Evolutionary conservation across 2,329 filamentous ascomycete genomes (phyloP), one percentile per base, ranked within the genome.

Genomic region (Ascosphaera aggregata): DNA sequence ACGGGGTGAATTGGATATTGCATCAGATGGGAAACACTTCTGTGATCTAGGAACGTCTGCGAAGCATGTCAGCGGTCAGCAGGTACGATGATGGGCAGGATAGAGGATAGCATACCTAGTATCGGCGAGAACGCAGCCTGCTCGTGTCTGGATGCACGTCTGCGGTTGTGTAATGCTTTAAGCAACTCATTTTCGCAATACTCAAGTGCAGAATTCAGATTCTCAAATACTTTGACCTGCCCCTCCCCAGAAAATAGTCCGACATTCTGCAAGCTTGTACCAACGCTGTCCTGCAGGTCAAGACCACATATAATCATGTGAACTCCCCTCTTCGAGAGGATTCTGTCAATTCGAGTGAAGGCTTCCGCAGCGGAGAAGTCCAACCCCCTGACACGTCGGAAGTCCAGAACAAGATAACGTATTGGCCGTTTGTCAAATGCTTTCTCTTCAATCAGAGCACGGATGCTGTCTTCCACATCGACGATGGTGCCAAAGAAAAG

Each of bases 401-500:
- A 69, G 52, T 98, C 89, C 31, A 98, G 65, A 15, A 98, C 72
- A 34, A 98, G 64, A 53, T 84, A 98, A 46, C 81, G 77, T 52
- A 95, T 89, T 0, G 86, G 84, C 39, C 75, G 69, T 45, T 71
- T 63, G 18, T 65, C 63, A 52, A 94, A 95, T 2, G 74, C 69
- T 43, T 86, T 75, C 20, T 92, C 82, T 19, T 85, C 76, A 36
- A 95, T 75, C 22, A 95, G 61, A 3, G 67, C 72, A 17, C 85
- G 72, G 43, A 95, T 85, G 45, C 78, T 78, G 44, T 81, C 79
- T 55, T 98, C 89, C 0, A 98, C 86, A 37, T 81, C 82, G 39
- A 94, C 86, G 46, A 98, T 93, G 2, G 85, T 95, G 13, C 89
- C 89, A 48, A 98, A 98, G 64, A 98, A 98, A n/a, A 98, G 69